These are phyloP conservation scores for Candida ponderosae DNA, from an alignment of 805 yeast species.

Conservation along the genomic window DNA sequence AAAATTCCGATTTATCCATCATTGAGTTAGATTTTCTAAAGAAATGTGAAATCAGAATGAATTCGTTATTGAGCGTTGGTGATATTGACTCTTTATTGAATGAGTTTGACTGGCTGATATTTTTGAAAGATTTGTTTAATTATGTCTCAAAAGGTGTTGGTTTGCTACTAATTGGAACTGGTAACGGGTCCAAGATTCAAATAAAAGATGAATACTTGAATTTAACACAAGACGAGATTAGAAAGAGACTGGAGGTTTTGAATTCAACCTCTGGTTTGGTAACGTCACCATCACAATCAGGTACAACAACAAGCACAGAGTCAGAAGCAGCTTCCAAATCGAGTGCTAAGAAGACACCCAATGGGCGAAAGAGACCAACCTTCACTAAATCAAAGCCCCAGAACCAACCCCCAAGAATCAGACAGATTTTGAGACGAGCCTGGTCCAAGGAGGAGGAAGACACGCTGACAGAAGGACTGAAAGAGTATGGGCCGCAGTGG, in stretches of 20 bases:
- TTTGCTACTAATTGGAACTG: slow-evolving; percentile 31
- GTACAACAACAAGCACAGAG: too few species aligned
- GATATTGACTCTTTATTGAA: slow-evolving; percentile 49
- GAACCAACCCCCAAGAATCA: slow-evolving; percentile 4
- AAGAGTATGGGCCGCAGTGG: slow-evolving; percentile 88
- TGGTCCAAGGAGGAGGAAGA: slow-evolving; percentile 91
- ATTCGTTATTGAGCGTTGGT: slow-evolving; percentile 40
- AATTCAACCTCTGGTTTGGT: too few species aligned
- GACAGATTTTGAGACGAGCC: slow-evolving; percentile 42
- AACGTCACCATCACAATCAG: background rate
- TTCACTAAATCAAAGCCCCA: slow-evolving; percentile 10
- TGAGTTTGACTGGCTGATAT: slow-evolving; percentile 80
- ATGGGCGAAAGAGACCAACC: background rate
- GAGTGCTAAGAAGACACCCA: background rate
- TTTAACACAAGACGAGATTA: slow-evolving; percentile 15
- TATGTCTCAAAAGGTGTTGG: slow-evolving; percentile 73
- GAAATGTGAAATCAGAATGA: slow-evolving; percentile 66
- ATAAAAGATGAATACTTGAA: slow-evolving; percentile 1
- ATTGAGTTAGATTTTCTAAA: slow-evolving; percentile 73
- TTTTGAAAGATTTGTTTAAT: slow-evolving; percentile 70
- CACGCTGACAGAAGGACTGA: slow-evolving; percentile 74
- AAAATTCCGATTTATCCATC: slow-evolving; percentile 44
- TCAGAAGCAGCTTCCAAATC: too few species aligned
- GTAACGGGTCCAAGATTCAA: too few species aligned
- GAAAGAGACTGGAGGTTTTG: slow-evolving; percentile 1